phyloP scores from a whole-genome alignment of 73 alveolate genomes.

The Loxodes magnus region DNA sequence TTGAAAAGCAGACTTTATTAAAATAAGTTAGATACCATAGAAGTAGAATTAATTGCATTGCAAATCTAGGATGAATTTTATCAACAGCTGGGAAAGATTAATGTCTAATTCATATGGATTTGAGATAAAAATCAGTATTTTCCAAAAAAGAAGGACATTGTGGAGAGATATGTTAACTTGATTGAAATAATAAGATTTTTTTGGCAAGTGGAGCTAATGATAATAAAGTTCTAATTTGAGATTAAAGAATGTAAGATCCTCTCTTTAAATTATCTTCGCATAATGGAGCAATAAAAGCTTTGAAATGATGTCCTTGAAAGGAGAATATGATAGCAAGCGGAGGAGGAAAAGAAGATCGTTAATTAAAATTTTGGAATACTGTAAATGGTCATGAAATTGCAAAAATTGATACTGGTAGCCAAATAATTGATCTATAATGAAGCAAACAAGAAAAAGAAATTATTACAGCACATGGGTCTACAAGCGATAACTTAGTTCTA shows the following conservation, averaged over 20 bases:
- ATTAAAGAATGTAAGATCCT: constrained; percentile 39
- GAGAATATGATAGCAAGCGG: constrained; percentile 71
- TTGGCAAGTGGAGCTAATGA: constrained; percentile 82
- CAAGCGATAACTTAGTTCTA: constrained; percentile 40
- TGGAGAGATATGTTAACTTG: no score
- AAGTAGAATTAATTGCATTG: no score
- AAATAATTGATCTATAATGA: constrained; percentile 74
- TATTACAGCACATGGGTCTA: constrained; percentile 61
- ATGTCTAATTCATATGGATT: no score
- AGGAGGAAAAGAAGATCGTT: constrained; percentile 77
- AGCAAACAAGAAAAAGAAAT: constrained; percentile 65
- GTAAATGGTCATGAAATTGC: constrained; percentile 9
- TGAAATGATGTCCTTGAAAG: constrained; percentile 86
- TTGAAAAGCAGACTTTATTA: no score
- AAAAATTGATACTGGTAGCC: constrained; percentile 47
- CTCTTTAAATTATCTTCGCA: constrained; percentile 53
- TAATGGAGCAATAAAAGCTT: constrained; percentile 84
- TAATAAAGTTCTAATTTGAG: constrained; percentile 71
- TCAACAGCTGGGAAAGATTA: no score
- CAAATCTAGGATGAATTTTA: no score
- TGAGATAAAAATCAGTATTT: no score
- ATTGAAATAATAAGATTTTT: no score
- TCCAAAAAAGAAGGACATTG: no score
- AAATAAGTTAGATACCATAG: no score
- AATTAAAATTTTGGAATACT: constrained; percentile 67